Evolutionary conservation across 768 basidiomycete genomes (phyloP).

Genomic region (Mycena galericulata): DNA sequence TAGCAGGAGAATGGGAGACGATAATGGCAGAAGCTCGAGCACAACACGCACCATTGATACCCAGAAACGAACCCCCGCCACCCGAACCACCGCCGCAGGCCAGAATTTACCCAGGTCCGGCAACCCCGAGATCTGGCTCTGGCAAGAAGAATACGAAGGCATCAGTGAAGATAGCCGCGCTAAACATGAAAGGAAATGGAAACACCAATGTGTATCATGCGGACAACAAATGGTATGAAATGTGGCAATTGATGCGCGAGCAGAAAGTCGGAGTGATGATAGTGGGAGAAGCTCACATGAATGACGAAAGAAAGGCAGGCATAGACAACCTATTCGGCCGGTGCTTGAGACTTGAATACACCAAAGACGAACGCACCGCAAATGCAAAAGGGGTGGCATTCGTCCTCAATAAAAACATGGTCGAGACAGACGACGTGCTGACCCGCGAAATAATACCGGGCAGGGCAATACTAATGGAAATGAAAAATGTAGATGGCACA

Average conservation of each 20-base stretch:
- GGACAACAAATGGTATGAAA: background rate
- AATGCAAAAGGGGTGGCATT: background rate
- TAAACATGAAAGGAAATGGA: background rate
- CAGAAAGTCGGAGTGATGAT: background rate
- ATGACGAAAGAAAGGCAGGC: background rate
- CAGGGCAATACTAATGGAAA: background rate
- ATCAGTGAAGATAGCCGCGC: background rate
- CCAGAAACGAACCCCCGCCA: too few species aligned
- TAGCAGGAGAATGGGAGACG: too few species aligned
- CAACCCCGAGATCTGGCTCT: background rate
- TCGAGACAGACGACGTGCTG: background rate
- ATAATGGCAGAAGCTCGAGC: too few species aligned
- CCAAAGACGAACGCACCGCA: background rate
- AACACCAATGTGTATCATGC: background rate
- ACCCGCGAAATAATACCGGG: background rate
- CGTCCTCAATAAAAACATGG: background rate
- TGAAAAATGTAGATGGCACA: background rate
- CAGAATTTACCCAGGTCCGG: background rate
- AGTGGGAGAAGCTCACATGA: background rate
- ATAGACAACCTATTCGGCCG: background rate
- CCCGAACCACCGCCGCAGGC: too few species aligned
- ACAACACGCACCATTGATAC: too few species aligned
- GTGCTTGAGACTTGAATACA: background rate
- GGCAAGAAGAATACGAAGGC: background rate
- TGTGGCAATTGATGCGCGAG: background rate